Evolutionary conservation across 306 rosid genomes (phyloP), one percentile per base, ranked within the genome.

Genomic region (Gleditsia sinensis): DNA sequence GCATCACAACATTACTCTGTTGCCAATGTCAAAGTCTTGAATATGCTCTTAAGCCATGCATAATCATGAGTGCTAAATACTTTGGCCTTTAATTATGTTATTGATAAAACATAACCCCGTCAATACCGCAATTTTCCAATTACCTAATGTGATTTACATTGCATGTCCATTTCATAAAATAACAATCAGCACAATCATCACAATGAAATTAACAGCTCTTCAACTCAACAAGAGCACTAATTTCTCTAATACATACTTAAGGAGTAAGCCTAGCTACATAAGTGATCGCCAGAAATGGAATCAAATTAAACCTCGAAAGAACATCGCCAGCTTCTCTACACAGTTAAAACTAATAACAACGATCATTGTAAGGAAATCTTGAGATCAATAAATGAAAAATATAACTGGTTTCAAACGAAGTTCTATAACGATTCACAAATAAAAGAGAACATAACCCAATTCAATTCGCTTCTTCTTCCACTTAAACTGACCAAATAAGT

Each of bases 371-470:
- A 36, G 23, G 33, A 6, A 16, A 27, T n/a, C 5, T 28, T n/a
- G 17, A 39, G 39, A 3, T 13, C 73, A 61, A 19, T 33, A n/a
- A 23, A 53, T 33, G 27, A 57, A 79, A n/a, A 60, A n/a, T 9
- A 4, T 9, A 27, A 45, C 45, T 23, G 40, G 25, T 4, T 43
- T 25, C 33, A 43, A n/a, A 66, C 40, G 9, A 19, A 43, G 36
- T 16, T 13, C 2, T 17, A 19, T 1, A 8, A 21, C 24, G 19
- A 20, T 17, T 12, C 12, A 50, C 14, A 25, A 14, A 65, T 27
- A 36, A 40, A 39, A 14, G 9, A 8, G 6, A 62, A 62, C 19
- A 13, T 62, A 61, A 54, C 76, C 72, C 59, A 75, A 81, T 30
- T 45, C 56, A 53, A 55, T 45, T 37, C 0, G 11, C 19, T 5